Percentiles rank a stretch among this genome's conserved stretches.
These are phyloP conservation scores for Vitis hybrid DNA, from an alignment of 177 flowering plant genomes.

Conservation along the genomic window DNA sequence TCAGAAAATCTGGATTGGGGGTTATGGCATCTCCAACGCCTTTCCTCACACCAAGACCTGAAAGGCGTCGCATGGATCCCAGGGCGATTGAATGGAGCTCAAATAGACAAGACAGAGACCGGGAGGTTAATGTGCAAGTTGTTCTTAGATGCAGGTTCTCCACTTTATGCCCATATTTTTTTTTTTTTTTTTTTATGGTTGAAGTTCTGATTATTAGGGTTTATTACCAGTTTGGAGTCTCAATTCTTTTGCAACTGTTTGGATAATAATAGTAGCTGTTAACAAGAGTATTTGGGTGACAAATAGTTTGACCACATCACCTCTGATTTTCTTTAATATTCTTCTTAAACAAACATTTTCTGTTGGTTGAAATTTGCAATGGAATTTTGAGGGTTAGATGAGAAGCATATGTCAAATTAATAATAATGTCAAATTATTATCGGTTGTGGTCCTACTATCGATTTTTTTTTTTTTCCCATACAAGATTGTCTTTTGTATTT, in stretches of 20 bases:
- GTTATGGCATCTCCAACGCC: constrained; percentile 65
- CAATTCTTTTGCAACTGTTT: neutral
- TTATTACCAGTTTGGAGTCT: neutral
- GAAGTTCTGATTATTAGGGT: neutral
- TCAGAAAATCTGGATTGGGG: constrained; percentile 53
- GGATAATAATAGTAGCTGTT: no score
- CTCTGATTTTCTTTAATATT: neutral
- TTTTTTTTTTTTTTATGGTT: neutral
- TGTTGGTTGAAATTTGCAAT: no score
- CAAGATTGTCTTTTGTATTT: no score
- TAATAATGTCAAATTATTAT: no score
- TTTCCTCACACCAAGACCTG: constrained; percentile 75
- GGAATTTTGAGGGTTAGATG: no score
- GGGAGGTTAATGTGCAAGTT: constrained; percentile 84
- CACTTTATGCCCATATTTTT: neutral
- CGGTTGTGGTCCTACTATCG: no score
- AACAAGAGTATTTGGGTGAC: no score
- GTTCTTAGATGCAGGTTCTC: constrained; percentile 80
- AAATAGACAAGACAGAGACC: constrained; percentile 55
- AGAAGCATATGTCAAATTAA: no score
- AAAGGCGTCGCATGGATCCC: constrained; percentile 54
- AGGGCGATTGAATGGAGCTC: constrained; percentile 49
- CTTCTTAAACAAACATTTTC: no score
- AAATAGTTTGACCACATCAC: no score
- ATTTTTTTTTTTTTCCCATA: no score